Evolutionary conservation across 441 rosid species (phyloP).

Genomic region (Erodium trifolium): DNA sequence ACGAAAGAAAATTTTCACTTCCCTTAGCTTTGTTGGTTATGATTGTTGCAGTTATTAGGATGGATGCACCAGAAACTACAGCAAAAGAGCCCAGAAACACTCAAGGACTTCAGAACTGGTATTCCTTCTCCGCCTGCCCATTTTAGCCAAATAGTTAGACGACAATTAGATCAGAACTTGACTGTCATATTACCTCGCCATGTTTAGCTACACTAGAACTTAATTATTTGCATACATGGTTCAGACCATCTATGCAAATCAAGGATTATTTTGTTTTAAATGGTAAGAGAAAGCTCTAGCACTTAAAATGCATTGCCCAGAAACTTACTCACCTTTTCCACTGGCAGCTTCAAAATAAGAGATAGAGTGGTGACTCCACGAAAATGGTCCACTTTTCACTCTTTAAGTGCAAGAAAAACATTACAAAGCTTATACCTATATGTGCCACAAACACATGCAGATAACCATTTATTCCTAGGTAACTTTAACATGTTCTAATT

Average conservation of each 20-base stretch:
- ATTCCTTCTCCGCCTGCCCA: conserved; percentile 25
- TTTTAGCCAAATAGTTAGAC: conserved; percentile 11
- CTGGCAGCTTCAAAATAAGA: neutral
- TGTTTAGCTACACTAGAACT: neutral
- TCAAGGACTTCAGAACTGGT: conserved; percentile 61
- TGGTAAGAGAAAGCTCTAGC: neutral
- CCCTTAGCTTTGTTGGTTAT: conserved; percentile 25
- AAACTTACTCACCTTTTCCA: conserved; percentile 9
- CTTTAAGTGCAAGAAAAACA: conserved; percentile 1
- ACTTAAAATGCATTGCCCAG: conserved; percentile 3
- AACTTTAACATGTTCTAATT: conserved; percentile 17
- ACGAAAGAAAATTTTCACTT: conserved; percentile 15
- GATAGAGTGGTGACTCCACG: neutral
- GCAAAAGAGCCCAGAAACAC: conserved; percentile 40
- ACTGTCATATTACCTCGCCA: neutral
- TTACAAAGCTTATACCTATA: neutral
- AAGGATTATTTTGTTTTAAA: conserved; percentile 3
- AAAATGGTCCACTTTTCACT: conserved; percentile 13
- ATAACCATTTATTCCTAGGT: conserved; percentile 12
- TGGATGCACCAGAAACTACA: conserved; percentile 65
- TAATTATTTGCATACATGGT: neutral
- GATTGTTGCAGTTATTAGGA: conserved; percentile 60
- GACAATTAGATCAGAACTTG: conserved; percentile 7
- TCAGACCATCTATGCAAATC: neutral
- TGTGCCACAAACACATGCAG: conserved; percentile 4